These are phyloP conservation scores for Houttuynia cordata DNA, from an alignment of 164 flowering plant species.

Conservation along the genomic window DNA sequence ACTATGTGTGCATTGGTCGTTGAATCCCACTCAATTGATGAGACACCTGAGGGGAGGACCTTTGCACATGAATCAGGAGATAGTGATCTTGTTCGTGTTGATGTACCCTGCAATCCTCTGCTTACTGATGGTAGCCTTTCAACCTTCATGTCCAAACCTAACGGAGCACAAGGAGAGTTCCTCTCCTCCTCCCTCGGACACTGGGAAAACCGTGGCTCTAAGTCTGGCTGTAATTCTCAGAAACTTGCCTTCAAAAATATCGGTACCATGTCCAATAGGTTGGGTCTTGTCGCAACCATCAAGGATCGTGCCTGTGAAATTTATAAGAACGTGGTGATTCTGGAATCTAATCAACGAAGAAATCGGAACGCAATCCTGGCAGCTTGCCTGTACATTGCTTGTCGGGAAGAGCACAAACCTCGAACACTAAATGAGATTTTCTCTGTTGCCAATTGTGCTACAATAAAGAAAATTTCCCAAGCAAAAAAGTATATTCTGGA, in stretches of 20 bases:
- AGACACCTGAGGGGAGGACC: slow-evolving; percentile 30
- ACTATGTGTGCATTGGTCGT: slow-evolving; percentile 23
- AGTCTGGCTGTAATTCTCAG: slow-evolving; percentile 29
- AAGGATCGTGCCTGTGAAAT: slow-evolving; percentile 76
- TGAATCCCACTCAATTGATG: slow-evolving; percentile 26
- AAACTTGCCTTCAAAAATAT: slow-evolving; percentile 28
- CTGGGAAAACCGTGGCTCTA: slow-evolving; percentile 35
- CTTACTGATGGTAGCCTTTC: slow-evolving; percentile 25
- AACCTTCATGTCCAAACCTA: too few species aligned
- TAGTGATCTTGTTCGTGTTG: slow-evolving; percentile 25
- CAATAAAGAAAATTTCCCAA: slow-evolving; percentile 34
- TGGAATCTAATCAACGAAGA: slow-evolving; percentile 55
- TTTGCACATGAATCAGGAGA: slow-evolving; percentile 22
- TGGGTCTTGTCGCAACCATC: slow-evolving; percentile 60
- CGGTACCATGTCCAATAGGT: slow-evolving; percentile 40
- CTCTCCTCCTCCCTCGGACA: slow-evolving; percentile 30
- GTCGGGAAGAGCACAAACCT: slow-evolving; percentile 69
- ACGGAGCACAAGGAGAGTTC: slow-evolving; percentile 23
- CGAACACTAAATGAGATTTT: slow-evolving; percentile 64
- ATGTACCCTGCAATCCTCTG: slow-evolving; percentile 22
- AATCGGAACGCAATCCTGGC: slow-evolving; percentile 65
- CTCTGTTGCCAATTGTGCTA: slow-evolving; percentile 38
- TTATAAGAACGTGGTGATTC: slow-evolving; percentile 68
- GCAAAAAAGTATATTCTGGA: slow-evolving; percentile 30
- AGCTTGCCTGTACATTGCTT: slow-evolving; percentile 68